Evolutionary conservation across 805 yeast species (phyloP), one percentile per base, ranked within the genome.

Genomic region (Maudiozyma serrabonitensis): DNA sequence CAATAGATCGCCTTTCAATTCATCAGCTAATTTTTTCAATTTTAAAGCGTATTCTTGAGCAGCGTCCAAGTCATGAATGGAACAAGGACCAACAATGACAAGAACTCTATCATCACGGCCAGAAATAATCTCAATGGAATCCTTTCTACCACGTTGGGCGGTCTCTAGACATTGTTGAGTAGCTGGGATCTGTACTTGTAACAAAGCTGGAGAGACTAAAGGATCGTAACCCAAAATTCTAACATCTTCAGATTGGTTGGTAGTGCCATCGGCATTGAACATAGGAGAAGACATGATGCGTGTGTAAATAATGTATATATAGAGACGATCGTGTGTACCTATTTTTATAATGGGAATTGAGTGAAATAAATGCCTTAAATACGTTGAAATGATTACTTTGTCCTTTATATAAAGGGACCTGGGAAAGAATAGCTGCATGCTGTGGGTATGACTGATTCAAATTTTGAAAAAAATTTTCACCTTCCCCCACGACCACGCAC

Each of bases 1-100:
- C 49, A 82, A 84, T 50, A 91, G 75, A 56, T 91, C 98, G 48
- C 75, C 79, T 53, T 80, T 69, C 54, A 87, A 76, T 67, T 86
- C 87, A 37, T 81, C 84, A 37, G 88, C 73, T 50, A 87, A 71
- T 52, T 72, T 72, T 67, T 79, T 78, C 58, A 91, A 75, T 56
- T 83, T 76, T 38, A 68, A 69, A 52, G 91, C 95, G 70, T 93
- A 91, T 34, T 88, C 98, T 62, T 86, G 71, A 35, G 98, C 98
- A 45, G 93, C 85, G 41, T 75, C 79, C 51, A 91, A 79, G 69
- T 91, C 97, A 67, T 91, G 99, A 59, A 91, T 83, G 18, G 98
- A 93, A 68, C 99, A 91, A 54, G 99, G 99, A 18, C 99, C 99
- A 49, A 91, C 95, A 54, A 91, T 81, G 21, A 91, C 85, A 35